A percentile compares a stretch with the other conserved stretches of the same genome.
Evolutionary conservation across 345 rosid genomes (phyloP).

Genomic region (Camelina hispida): DNA sequence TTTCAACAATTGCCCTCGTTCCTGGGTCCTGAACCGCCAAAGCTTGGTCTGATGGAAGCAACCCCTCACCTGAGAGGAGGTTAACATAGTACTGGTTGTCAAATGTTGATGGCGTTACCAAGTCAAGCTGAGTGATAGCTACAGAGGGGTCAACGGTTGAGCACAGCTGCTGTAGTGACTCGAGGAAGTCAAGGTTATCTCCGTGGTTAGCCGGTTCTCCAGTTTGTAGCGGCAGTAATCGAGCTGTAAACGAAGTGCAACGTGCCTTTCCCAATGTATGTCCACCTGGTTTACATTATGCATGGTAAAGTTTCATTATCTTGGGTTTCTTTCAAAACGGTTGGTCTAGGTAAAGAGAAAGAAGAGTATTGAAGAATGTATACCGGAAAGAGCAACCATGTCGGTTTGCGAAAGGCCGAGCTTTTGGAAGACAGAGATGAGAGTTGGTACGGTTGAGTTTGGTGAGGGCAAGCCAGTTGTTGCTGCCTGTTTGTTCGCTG

Average conservation of each 20-base stretch:
- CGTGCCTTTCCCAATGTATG: conserved; percentile 85
- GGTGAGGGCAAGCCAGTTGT: conserved; percentile 71
- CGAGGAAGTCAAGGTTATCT: conserved; percentile 61
- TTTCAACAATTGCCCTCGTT: conserved; percentile 56
- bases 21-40: conserved; percentile 55
- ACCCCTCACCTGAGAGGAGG: conserved; percentile 75
- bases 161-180: conserved; percentile 68
- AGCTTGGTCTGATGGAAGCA: conserved; percentile 80
- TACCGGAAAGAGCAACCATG: conserved; percentile 83
- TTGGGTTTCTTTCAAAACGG: conserved; percentile 6
- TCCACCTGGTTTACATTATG: conserved; percentile 53
- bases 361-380: conserved; percentile 7
- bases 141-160: conserved; percentile 39
- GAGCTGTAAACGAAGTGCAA: conserved; percentile 67
- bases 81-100: conserved; percentile 85
- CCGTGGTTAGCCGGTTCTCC: conserved; percentile 47
- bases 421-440: conserved; percentile 66
- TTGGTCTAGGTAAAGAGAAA: conserved; percentile 1
- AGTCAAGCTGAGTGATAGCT: conserved; percentile 64
- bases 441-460: conserved; percentile 60
- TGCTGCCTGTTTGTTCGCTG: conserved; percentile 73
- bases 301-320: not conserved
- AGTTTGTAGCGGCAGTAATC: conserved; percentile 50
- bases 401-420: conserved; percentile 71
- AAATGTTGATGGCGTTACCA: conserved; percentile 72